A percentile compares a stretch with the other conserved stretches of the same genome.
phyloP scores from a whole-genome alignment of 2,329 filamentous ascomycete species.

The Aspergillus sp. region DNA sequence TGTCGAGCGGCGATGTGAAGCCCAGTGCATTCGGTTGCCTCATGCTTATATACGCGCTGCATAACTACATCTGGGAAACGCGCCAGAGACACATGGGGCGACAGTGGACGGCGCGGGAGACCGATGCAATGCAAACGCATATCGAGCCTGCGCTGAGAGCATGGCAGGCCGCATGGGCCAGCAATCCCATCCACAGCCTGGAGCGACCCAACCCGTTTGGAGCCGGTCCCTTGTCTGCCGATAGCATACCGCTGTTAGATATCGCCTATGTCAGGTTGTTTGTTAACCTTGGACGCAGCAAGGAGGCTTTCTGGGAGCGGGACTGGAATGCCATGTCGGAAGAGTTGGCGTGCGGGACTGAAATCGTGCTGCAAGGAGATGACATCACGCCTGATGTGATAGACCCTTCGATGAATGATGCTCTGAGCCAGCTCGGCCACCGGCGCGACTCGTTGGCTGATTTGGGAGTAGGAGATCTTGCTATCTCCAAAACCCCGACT shows the following conservation, averaged over 20 bases:
- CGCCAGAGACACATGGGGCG: constrained; percentile 80
- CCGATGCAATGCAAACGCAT: constrained; percentile 89
- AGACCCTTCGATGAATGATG: constrained; percentile 18
- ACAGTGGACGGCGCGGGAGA: constrained; percentile 84
- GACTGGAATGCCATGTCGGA: constrained; percentile 89
- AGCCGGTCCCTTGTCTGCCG: constrained; percentile 71
- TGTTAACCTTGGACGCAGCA: constrained; percentile 83
- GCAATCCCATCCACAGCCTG: constrained; percentile 72
- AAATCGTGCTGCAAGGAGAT: constrained; percentile 64
- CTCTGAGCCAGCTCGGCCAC: constrained; percentile 9
- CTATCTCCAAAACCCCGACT: constrained; percentile 27
- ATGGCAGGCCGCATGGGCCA: constrained; percentile 88
- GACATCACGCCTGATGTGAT: constrained; percentile 20
- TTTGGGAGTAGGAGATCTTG: constrained; percentile 26
- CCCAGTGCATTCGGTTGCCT: constrained; percentile 90
- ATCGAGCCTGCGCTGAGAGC: constrained; percentile 89
- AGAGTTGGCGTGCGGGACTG: constrained; percentile 68
- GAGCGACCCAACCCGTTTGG: constrained; percentile 79
- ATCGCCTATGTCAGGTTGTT: constrained; percentile 87
- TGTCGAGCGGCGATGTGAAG: constrained; percentile 54
- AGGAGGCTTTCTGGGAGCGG: constrained; percentile 87
- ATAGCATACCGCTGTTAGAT: constrained; percentile 83
- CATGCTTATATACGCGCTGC: constrained; percentile 83
- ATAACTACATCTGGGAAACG: constrained; percentile 98
- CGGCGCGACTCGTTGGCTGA: constrained; percentile 29